Evolutionary conservation across 2,329 filamentous ascomycete species (phyloP), one percentile per base, ranked within the genome.

Genomic region (Penicillium occitanis): DNA sequence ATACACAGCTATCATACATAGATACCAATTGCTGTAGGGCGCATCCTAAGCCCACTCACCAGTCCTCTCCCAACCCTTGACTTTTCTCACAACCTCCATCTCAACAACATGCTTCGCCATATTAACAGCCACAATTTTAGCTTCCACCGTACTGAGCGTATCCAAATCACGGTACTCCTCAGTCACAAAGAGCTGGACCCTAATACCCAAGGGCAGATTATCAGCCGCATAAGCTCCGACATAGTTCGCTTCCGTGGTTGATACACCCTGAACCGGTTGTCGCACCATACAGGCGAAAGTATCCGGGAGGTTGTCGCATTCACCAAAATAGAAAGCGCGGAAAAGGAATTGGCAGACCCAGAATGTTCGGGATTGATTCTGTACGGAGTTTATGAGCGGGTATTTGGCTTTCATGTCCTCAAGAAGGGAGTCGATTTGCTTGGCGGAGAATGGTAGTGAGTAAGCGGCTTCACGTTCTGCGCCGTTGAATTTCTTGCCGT

Each of bases 331-430:
- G 70, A 84, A 82, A 14, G 85, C 86, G 51, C 87, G 85, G 76
- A 85, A 84, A 46, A 89, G 77, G 2, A 87, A 81, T 72, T 84
- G 80, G 14, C 78, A 72, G 1, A 77, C 73, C 87, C 87, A 89
- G 70, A 82, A 83, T 6, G 75, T 68, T 68, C 73, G 59, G 71
- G 80, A 72, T 69, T 71, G 61, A 4, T 63, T 70, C 14, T 75
- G 74, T 28, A 85, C 81, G n/a, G 81, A 70, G 28, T 73, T 71
- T 50, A 78, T 73, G 13, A 77, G 64, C 67, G 73, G 71, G 80
- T 81, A 72, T 75, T 80, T 53, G 80, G 67, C 80, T 73, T 63
- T 82, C 69, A 69, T 70, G 35, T 79, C 79, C 28, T 76, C 69
- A 65, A 87, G 82, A 42, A 84, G 81, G 11, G 79, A 74, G 42